These are phyloP conservation scores for Pugionium cornutum DNA, from an alignment of 345 rosid species.

Conservation along the genomic window DNA sequence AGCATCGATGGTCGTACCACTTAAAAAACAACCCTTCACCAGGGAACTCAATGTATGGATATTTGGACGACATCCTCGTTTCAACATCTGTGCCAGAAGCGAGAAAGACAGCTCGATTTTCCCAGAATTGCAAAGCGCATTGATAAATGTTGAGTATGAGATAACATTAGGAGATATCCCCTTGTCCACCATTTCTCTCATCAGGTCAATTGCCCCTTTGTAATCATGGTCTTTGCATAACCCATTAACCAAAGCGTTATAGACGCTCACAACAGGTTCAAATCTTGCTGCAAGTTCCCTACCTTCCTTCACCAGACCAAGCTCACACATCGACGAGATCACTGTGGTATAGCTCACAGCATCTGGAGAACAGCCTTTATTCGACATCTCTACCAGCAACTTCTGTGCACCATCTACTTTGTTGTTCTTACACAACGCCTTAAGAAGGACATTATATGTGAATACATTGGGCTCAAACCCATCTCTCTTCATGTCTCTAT, in stretches of 20 bases:
- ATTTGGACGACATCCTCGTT: slow-evolving; percentile 73
- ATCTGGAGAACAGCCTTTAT: slow-evolving; percentile 68
- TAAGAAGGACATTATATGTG: slow-evolving; percentile 76
- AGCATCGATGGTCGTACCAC: slow-evolving; percentile 52
- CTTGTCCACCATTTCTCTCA: slow-evolving; percentile 53
- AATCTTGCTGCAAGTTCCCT: slow-evolving; percentile 56
- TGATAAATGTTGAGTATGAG: slow-evolving; percentile 71
- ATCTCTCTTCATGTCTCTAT: slow-evolving; percentile 78
- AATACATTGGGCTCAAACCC: slow-evolving; percentile 78
- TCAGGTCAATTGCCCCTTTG: slow-evolving; percentile 53
- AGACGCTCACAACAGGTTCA: slow-evolving; percentile 56
- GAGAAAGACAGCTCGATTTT: slow-evolving; percentile 59
- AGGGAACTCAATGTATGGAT: slow-evolving; percentile 64
- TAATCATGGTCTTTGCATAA: slow-evolving; percentile 56
- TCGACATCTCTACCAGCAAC: slow-evolving; percentile 72
- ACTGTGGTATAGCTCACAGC: slow-evolving; percentile 78
- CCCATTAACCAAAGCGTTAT: slow-evolving; percentile 72
- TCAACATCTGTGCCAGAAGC: slow-evolving; percentile 62
- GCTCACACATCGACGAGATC: slow-evolving; percentile 71
- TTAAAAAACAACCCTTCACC: slow-evolving; percentile 64
- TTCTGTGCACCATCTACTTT: slow-evolving; percentile 73
- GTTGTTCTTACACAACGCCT: slow-evolving; percentile 84
- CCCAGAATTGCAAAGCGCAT: slow-evolving; percentile 55
- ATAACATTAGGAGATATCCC: slow-evolving; percentile 65
- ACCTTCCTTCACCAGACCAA: slow-evolving; percentile 70